These are phyloP conservation scores for Flueggea neowawraea DNA, from an alignment of 441 rosid species.

Conservation along the genomic window DNA sequence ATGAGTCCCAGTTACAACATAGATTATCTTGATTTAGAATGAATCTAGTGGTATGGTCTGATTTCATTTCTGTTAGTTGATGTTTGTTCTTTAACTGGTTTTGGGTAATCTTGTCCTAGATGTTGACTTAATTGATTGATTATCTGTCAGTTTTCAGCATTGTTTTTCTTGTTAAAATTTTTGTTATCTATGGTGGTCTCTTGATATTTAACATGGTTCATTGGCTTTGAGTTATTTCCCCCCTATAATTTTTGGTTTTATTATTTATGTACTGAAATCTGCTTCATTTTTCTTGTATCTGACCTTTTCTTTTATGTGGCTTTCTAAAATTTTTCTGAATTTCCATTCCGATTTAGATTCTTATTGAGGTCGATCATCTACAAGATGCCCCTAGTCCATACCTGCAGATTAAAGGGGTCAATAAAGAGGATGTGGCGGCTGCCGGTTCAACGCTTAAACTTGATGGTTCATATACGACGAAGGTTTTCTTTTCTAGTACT, in stretches of 20 bases:
- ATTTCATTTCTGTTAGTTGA: no score
- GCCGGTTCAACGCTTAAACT: slow-evolving; percentile 89
- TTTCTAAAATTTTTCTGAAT: slow-evolving; percentile 6
- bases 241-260: background rate
- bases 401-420: slow-evolving; percentile 94
- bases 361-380: slow-evolving; percentile 92
- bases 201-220: no score
- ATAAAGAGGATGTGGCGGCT: slow-evolving; percentile 90
- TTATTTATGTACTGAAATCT: background rate
- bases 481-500: slow-evolving; percentile 46
- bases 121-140: no score
- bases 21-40: no score
- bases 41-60: no score
- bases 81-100: no score
- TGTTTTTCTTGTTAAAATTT: no score
- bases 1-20: no score
- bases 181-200: no score
- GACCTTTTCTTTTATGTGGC: background rate
- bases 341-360: slow-evolving; percentile 50
- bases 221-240: no score
- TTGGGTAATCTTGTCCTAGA: no score
- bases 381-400: slow-evolving; percentile 81
- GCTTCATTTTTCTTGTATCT: background rate
- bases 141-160: no score
- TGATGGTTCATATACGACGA: slow-evolving; percentile 94